A percentile compares a stretch with the other conserved stretches of the same genome.
These are phyloP conservation scores for Candida sojae DNA, from an alignment of 1,139 yeast genomes.

Conservation along the genomic window DNA sequence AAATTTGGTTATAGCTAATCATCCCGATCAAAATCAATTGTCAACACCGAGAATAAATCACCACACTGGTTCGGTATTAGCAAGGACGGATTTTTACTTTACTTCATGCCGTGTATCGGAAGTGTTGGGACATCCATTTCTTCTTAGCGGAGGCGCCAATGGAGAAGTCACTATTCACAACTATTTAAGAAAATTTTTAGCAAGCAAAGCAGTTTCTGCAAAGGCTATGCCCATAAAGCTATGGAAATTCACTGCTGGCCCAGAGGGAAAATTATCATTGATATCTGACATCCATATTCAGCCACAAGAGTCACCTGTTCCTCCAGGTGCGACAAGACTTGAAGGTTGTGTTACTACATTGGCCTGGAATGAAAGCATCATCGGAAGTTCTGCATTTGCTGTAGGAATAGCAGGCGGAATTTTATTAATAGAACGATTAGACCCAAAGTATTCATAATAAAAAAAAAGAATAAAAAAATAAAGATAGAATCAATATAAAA, in stretches of 20 bases:
- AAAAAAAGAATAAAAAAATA: not conserved
- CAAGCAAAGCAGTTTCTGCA: slow-evolving; percentile 33
- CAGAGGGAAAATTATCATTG: slow-evolving; percentile 17
- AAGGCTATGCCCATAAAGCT: slow-evolving; percentile 33
- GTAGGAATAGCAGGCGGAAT: slow-evolving; percentile 71
- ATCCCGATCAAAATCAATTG: slow-evolving; percentile 32
- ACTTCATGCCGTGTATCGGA: slow-evolving; percentile 32
- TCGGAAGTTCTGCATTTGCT: slow-evolving; percentile 60
- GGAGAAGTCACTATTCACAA: slow-evolving; percentile 51
- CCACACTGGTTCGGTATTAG: slow-evolving; percentile 30
- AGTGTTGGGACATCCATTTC: slow-evolving; percentile 57
- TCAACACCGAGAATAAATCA: slow-evolving; percentile 36
- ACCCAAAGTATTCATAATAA: slow-evolving; percentile 19
- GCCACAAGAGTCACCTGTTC: slow-evolving; percentile 29
- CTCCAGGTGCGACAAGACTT: slow-evolving; percentile 49
- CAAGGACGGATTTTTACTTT: slow-evolving; percentile 34
- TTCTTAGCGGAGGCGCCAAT: slow-evolving; percentile 61
- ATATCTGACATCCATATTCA: slow-evolving; percentile 28
- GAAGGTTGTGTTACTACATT: slow-evolving; percentile 54
- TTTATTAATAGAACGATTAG: slow-evolving; percentile 60
- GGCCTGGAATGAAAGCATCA: slow-evolving; percentile 61
- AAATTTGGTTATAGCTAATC: slow-evolving; percentile 25
- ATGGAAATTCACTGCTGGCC: slow-evolving; percentile 31
- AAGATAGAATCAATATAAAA: too few relatives aligned
- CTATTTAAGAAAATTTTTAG: slow-evolving; percentile 37